These are phyloP conservation scores for Flaveria floridana DNA, from an alignment of 140 eudicot genomes.

Conservation along the genomic window DNA sequence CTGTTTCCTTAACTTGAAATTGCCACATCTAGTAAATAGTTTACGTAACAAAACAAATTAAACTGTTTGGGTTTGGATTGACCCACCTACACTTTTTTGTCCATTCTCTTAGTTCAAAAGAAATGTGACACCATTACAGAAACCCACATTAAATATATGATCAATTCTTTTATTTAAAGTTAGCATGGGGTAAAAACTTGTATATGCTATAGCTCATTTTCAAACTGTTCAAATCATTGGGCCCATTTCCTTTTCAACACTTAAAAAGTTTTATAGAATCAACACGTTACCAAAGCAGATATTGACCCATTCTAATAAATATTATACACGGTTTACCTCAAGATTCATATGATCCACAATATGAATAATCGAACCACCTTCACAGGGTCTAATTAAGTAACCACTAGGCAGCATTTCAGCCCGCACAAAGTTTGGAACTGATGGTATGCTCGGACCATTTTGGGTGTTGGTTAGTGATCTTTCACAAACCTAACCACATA, in stretches of 20 bases:
- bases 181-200: not conserved
- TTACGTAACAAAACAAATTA: too few relatives aligned
- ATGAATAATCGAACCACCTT: slow-evolving; percentile 82
- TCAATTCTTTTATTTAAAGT: not conserved
- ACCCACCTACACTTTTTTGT: too few relatives aligned
- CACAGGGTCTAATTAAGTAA: slow-evolving; percentile 77
- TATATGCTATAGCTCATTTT: not conserved
- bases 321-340: slow-evolving; percentile 40
- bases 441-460: slow-evolving; percentile 52
- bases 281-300: not conserved
- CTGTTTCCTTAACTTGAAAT: too few relatives aligned
- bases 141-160: too few relatives aligned
- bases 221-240: not conserved
- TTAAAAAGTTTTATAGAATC: not conserved
- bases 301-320: not conserved
- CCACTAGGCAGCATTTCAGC: slow-evolving; percentile 81
- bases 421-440: slow-evolving; percentile 54
- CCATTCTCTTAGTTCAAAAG: too few relatives aligned
- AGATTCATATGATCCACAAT: slow-evolving; percentile 70
- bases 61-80: too few relatives aligned
- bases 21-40: too few relatives aligned
- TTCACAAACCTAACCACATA: slow-evolving; percentile 59
- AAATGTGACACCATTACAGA: too few relatives aligned
- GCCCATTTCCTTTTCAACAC: not conserved
- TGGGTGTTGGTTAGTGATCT: slow-evolving; percentile 58